Conservation (phyloP, 1,284 basidiomycete species). For the Rhodotorula glutinis region DNA sequence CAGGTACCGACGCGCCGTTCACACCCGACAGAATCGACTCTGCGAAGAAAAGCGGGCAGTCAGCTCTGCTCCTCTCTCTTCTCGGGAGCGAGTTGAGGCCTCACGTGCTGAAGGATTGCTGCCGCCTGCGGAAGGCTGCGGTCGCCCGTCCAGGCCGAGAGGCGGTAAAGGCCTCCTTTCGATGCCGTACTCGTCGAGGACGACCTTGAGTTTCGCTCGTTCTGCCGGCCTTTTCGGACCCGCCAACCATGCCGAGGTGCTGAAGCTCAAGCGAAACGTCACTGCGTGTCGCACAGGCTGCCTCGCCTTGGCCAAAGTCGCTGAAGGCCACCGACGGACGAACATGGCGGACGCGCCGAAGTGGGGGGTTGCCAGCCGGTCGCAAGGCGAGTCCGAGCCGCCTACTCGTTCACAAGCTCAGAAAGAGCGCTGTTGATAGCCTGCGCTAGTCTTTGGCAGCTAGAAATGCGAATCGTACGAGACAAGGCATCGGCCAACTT, state of each 20-base stretch:
- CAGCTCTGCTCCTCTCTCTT: too few relatives aligned
- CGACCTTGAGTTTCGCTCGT: not conserved
- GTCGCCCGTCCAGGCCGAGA: conserved; percentile 7
- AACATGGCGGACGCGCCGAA: not conserved
- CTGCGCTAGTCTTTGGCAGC: too few relatives aligned
- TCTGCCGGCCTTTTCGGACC: not conserved
- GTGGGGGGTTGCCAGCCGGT: not conserved
- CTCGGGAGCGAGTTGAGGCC: too few relatives aligned
- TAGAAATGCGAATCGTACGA: too few relatives aligned
- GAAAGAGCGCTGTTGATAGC: too few relatives aligned
- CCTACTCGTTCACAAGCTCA: too few relatives aligned
- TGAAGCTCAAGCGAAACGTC: not conserved
- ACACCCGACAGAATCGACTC: too few relatives aligned
- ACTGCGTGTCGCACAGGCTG: not conserved
- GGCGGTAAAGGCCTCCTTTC: conserved; percentile 23
- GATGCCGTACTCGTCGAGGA: conserved; percentile 26
- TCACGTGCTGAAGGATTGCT: not conserved
- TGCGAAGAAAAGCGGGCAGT: too few relatives aligned
- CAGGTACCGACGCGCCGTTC: too few relatives aligned
- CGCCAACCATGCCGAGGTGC: not conserved
- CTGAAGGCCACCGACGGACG: not conserved
- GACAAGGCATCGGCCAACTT: too few relatives aligned
- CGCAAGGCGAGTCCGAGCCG: not conserved
- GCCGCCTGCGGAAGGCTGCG: not conserved
- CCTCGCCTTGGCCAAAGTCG: not conserved